Evolutionary conservation across 2,329 filamentous ascomycete species (phyloP).

Genomic region (Corinectria fuckeliana): DNA sequence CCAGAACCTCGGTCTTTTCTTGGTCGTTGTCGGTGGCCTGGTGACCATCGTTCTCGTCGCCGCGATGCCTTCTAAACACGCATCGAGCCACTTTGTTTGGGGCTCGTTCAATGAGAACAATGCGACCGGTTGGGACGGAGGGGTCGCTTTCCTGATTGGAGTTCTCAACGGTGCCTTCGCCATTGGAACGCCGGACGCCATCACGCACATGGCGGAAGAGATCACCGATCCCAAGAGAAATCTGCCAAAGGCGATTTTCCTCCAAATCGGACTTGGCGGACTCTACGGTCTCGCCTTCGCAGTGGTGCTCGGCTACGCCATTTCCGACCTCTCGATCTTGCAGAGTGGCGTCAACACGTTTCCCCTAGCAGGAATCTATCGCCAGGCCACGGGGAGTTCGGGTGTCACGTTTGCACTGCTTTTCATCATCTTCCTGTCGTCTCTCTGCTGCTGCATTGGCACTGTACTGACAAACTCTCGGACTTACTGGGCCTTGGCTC

Average conservation of each 20-base stretch:
- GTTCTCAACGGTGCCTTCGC: conserved; percentile 36
- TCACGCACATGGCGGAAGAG: conserved; percentile 38
- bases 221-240: conserved; percentile 27
- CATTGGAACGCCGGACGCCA: conserved; percentile 33
- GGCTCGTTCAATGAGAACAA: conserved; percentile 35
- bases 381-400: conserved; percentile 29
- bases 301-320: conserved; percentile 32
- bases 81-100: conserved; percentile 32
- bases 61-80: conserved; percentile 29
- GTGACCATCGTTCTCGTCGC: conserved; percentile 33
- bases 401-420: conserved; percentile 29
- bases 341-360: conserved; percentile 33
- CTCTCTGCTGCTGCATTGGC: conserved; percentile 32
- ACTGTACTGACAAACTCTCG: conserved; percentile 36
- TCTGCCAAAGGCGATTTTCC: conserved; percentile 28
- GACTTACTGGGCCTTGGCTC: conserved; percentile 33
- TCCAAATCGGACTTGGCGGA: conserved; percentile 35
- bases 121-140: conserved; percentile 33
- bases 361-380: conserved; percentile 33
- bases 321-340: conserved; percentile 30
- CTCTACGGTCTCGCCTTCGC: conserved; percentile 33
- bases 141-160: conserved; percentile 34
- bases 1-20: conserved; percentile 31
- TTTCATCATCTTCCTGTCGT: conserved; percentile 35
- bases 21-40: conserved; percentile 31